Base-by-base conservation (phyloP, 2,329 filamentous ascomycete species). In the Ophiostoma tasmaniense region DNA sequence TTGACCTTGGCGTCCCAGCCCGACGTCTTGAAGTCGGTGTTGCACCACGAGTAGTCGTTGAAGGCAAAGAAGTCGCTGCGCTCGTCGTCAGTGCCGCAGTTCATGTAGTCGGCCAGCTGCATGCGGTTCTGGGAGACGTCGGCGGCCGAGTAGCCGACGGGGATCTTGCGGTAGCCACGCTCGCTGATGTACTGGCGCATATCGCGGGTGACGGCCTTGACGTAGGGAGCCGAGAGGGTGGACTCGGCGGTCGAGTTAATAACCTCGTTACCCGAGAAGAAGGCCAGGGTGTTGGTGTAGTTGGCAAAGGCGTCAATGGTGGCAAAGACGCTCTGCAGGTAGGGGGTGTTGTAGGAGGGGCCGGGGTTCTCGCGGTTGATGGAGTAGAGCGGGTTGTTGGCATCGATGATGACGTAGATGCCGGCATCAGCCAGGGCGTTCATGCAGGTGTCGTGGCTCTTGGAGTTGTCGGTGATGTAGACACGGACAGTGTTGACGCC, bases 401-500 rank as follows among this genome's bases (percentile, higher is more conserved):
- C 90, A 75, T 97, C 93, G 67, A 96, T 84, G 50, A 96, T 91
- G 67, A 96, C 86, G 83, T 97, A 97, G 83, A 97, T 97, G 75
- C 91, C 91, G 72, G 92, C 93, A 75, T 90, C 90, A 67, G 87
- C 89, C 71, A 97, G 84, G 64, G 85, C 83, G 71, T 84, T 82
- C 93, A 97, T 97, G 83, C 93, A 97, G 72, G 87, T 85, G 75
- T 93, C 89, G 81, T 97, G 93, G 78, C 89, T 80, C 74, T 83
- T 81, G 66, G 88, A 89, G 85, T 97, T 97, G 83, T 97, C 93
- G 73, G 96, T 89, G 20, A 90, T 92, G 85, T 97, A 97, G 71
- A 97, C 90, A 79, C 93, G 93, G 76, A 97, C 84, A 33, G 92
- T 93, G 84, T 97, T 97, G 80, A 97, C 82, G 66, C 93, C 92